Conservation (phyloP, 225 moss, liverwort and hornwort species). For the Ulota crispa region DNA sequence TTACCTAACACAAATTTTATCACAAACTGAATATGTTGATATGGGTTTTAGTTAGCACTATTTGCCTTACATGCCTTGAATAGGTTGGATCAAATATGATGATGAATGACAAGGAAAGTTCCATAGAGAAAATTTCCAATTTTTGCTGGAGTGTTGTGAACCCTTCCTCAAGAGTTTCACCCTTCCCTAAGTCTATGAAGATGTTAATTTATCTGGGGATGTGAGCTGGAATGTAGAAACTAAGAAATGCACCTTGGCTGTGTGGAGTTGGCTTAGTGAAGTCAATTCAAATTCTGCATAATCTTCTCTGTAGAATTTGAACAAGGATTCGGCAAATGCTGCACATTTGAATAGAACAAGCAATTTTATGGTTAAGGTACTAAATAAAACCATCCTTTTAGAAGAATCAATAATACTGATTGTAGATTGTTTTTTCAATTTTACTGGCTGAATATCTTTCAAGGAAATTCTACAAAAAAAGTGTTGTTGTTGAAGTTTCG, state of each 20-base stretch:
- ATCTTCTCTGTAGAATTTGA: conserved; percentile 79
- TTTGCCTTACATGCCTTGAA: neutral
- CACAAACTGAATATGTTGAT: neutral
- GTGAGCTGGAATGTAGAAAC: conserved; percentile 17
- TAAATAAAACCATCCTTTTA: too few species aligned
- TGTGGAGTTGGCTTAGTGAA: conserved; percentile 71
- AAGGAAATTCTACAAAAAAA: too few species aligned
- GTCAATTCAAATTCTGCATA: conserved; percentile 86
- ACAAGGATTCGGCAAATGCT: conserved; percentile 84
- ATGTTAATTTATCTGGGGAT: neutral
- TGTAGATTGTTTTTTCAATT: too few species aligned
- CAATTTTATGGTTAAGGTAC: neutral
- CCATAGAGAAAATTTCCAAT: neutral
- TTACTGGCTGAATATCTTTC: too few species aligned
- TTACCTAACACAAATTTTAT: neutral
- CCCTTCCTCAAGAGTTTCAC: neutral
- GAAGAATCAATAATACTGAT: too few species aligned
- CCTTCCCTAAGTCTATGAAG: neutral
- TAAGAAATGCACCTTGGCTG: conserved; percentile 64
- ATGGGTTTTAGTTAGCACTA: neutral
- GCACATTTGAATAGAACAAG: neutral
- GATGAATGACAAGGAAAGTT: neutral
- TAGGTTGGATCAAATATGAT: neutral
- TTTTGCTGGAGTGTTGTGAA: neutral
- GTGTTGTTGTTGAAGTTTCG: too few species aligned